Base-by-base conservation (phyloP, 768 basidiomycete species). In the Mycena rosella region DNA sequence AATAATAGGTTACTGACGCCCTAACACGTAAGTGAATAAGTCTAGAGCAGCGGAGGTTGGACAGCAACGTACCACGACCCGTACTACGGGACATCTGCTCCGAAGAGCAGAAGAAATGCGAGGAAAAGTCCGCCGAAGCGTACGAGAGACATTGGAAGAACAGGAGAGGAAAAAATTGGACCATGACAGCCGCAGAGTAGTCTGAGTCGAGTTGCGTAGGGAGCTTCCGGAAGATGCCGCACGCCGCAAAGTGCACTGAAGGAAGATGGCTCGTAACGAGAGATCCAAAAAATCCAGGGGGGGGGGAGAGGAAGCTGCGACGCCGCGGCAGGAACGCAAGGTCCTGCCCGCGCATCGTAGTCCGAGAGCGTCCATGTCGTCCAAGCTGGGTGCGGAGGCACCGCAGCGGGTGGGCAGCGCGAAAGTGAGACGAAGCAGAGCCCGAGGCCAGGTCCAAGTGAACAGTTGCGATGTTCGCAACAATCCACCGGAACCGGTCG, bases 101-200 rank as follows among this genome's bases (percentile, higher is more conserved):
- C n/a, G 66, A 67, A 36, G 75, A 78, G 15, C 74, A 68, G 6
- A 77, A 71, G 24, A n/a, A n/a, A n/a, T n/a, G n/a, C n/a, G n/a
- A n/a, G n/a, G 73, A 34, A 34, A 11, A 11, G 32, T 34, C 5
- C 32, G 32, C 32, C 32, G 32, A 34, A 34, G 32, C 32, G 11
- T 34, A 11, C 32, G 11, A 34, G 5, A 34, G 6, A 34, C 6
- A 40, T 10, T 8, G 38, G 38, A 40, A 61, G 49, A 61, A 3
- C 57, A 20, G 20, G 49, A 27, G 14, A 38, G 34, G 47, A 60
- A 60, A 60, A 60, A 60, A 60, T 60, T 60, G 18, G 36, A 29
- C 32, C 59, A 60, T 42, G 48, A 60, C 59, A 26, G 59, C 59
- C 47, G 34, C 59, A 60, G 59, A 49, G 59, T 60, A 60, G 48